phyloP scores from a whole-genome alignment of 257 asterid species.

The Solanum etuberosum region DNA sequence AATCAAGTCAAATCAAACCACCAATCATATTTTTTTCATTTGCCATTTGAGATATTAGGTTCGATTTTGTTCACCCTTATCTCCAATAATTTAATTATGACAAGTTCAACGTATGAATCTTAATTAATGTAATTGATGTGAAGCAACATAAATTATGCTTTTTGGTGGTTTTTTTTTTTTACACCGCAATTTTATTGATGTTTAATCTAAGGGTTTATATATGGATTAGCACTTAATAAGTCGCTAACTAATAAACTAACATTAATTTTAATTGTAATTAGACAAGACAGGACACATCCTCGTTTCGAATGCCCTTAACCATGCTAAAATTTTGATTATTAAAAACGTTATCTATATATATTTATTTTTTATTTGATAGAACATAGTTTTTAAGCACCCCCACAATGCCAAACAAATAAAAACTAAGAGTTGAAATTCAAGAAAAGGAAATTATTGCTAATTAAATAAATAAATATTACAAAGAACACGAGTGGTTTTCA shows the following conservation, averaged over 20 bases:
- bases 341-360: not conserved
- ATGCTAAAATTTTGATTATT: not conserved
- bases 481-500: not conserved
- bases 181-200: too few species aligned
- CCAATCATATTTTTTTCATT: too few species aligned
- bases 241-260: too few species aligned
- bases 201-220: not conserved
- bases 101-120: not conserved
- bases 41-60: too few species aligned
- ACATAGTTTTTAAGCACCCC: not conserved
- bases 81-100: not conserved
- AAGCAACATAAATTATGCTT: not conserved
- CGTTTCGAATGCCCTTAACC: not conserved
- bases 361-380: not conserved
- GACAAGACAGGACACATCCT: not conserved
- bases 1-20: too few species aligned
- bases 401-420: not conserved
- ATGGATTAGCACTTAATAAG: not conserved
- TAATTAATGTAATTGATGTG: not conserved
- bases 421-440: not conserved
- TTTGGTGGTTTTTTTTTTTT: not conserved
- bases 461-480: not conserved
- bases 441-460: not conserved
- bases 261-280: not conserved
- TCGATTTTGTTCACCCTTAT: too few species aligned